Evolutionary conservation across 352 stramenopile genomes (phyloP), one percentile per base, ranked within the genome.

Genomic region (Aphanomyces astaci): DNA sequence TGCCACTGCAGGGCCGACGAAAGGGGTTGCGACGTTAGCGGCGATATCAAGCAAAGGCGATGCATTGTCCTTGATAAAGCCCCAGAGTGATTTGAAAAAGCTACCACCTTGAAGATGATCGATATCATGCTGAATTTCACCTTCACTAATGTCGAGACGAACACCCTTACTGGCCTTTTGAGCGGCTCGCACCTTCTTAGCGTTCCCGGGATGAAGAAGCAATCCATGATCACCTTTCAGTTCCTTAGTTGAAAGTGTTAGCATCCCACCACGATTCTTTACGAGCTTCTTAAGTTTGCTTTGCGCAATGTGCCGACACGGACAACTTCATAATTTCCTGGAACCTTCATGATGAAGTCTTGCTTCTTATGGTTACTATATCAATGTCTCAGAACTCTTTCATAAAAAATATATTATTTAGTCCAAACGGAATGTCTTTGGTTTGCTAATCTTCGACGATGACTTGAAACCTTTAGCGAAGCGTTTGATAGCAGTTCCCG

Each of bases 131-230:
- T 59, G 17, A 59, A 59, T 33, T 32, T 59, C 51, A 39, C 51
- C 51, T 24, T 59, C 22, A 32, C 5, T 59, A 39, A 59, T 59
- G 24, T 30, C 15, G 4, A 59, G 17, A 19, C 51, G 51, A 59
- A 7, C 7, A 59, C 4, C 51, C 13, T 19, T n/a, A 9, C n/a
- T 32, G 22, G 48, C 48, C n/a, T 55, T 55, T n/a, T 55, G 48
- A 10, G 51, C 51, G 15, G 15, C 24, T 9, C 19, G 7, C 25
- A 59, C 30, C n/a, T 59, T 59, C 4, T 30, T 19, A 19, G 51
- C 51, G n/a, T 59, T 59, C n/a, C 7, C 51, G n/a, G 51, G 51
- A 59, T 59, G 51, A 22, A 59, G 19, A 39, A 59, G 22, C n/a
- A 59, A 24, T 13, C 9, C 22, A 40, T 33, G 15, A 59, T 32